A percentile compares a stretch with the other conserved stretches of the same genome.
phyloP scores from a whole-genome alignment of 306 rosid genomes.

The Cicer bijugum region DNA sequence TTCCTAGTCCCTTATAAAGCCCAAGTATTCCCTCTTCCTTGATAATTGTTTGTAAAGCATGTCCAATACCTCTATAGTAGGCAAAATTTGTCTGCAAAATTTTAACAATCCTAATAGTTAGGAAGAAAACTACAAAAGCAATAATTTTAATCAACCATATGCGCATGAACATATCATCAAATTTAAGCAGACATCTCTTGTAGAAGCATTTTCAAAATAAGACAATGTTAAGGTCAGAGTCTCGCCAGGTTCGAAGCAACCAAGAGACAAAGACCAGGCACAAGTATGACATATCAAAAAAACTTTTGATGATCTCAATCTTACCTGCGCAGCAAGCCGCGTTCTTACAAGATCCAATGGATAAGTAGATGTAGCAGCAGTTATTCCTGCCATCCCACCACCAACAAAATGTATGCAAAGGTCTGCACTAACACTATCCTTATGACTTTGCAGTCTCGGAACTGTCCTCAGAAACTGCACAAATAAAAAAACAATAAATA shows the following conservation, averaged over 20 bases:
- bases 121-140: conserved; percentile 17
- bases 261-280: conserved; percentile 7
- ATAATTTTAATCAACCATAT: neutral
- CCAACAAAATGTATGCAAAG: conserved; percentile 73
- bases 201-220: conserved; percentile 26
- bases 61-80: conserved; percentile 83
- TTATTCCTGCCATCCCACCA: conserved; percentile 95
- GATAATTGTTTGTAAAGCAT: conserved; percentile 75
- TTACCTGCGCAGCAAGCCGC: conserved; percentile 97
- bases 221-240: conserved; percentile 11
- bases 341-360: conserved; percentile 99
- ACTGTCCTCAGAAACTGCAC: conserved; percentile 62
- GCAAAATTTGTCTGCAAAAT: conserved; percentile 73
- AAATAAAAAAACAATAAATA: conserved; percentile 25
- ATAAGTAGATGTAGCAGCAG: conserved; percentile 88
- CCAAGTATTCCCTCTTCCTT: conserved; percentile 87
- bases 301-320: neutral
- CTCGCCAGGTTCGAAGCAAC: neutral
- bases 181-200: conserved; percentile 14
- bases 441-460: conserved; percentile 59
- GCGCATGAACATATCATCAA: conserved; percentile 11
- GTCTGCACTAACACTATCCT: conserved; percentile 63
- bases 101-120: conserved; percentile 39
- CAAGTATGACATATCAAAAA: neutral
- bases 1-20: conserved; percentile 97